Evolutionary conservation across 139 green algal genomes (phyloP).

Genomic region (Coelastrella sp.): DNA sequence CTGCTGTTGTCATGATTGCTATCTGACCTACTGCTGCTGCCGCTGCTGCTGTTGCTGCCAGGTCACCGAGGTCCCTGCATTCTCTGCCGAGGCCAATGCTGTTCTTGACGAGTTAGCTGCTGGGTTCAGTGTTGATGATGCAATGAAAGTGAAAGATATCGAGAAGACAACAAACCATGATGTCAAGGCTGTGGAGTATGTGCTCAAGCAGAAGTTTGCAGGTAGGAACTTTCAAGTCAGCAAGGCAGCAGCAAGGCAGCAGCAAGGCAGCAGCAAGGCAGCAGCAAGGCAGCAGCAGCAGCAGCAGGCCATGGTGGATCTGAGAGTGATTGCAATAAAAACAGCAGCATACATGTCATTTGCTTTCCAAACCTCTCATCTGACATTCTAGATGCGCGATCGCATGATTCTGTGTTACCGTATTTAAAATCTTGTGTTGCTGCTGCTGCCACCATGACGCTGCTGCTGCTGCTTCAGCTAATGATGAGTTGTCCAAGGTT

Average conservation of each 20-base stretch:
- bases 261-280: neutral
- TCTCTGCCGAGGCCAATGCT: constrained; percentile 78
- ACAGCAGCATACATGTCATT: too few relatives aligned
- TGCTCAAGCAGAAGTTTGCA: constrained; percentile 90
- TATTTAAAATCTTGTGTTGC: neutral
- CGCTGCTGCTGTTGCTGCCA: constrained; percentile 39
- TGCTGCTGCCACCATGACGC: neutral
- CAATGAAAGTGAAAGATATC: constrained; percentile 82
- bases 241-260: neutral
- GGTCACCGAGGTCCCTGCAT: constrained; percentile 84
- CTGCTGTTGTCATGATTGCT: neutral
- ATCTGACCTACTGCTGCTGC: constrained; percentile 9
- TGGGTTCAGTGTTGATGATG: constrained; percentile 81
- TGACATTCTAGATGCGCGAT: too few relatives aligned
- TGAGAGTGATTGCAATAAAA: too few relatives aligned
- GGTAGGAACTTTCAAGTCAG: neutral
- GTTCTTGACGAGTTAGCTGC: constrained; percentile 85
- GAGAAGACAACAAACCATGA: constrained; percentile 99
- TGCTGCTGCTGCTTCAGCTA: neutral
- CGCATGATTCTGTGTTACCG: neutral
- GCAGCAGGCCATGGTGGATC: too few relatives aligned
- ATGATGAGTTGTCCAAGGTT: constrained; percentile 76
- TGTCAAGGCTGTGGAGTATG: constrained; percentile 99
- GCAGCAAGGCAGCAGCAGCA: neutral
- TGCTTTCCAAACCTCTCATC: too few relatives aligned